These are phyloP conservation scores for Phytophthora litchii DNA, from an alignment of 352 stramenopile genomes.

Conservation along the genomic window DNA sequence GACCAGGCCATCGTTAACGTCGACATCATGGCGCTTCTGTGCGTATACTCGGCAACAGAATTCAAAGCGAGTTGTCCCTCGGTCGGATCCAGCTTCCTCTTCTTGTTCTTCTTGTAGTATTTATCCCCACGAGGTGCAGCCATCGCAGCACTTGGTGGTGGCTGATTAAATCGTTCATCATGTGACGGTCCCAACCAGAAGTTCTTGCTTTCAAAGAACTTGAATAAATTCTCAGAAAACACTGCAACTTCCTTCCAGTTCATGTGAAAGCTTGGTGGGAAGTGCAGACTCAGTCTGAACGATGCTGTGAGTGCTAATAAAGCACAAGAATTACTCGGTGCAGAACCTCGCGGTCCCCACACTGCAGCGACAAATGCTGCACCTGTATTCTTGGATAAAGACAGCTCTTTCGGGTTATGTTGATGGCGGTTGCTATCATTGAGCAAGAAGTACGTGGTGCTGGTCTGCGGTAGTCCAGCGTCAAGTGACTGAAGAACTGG, in stretches of 20 bases:
- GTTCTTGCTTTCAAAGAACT: constrained; percentile 56
- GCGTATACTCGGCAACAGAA: constrained; percentile 63
- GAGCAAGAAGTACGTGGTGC: constrained; percentile 66
- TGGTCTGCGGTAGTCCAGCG: constrained; percentile 33
- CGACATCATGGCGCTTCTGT: constrained; percentile 59
- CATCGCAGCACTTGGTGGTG: constrained; percentile 27
- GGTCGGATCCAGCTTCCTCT: constrained; percentile 20
- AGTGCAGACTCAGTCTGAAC: constrained; percentile 68
- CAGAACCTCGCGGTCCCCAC: constrained; percentile 78
- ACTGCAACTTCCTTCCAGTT: constrained; percentile 75
- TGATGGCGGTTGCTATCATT: constrained; percentile 72
- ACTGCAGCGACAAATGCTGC: constrained; percentile 59
- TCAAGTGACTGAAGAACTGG: constrained; percentile 49
- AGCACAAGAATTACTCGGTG: constrained; percentile 71
- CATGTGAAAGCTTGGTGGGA: constrained; percentile 81
- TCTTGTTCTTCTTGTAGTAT: constrained; percentile 26
- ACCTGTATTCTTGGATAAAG: constrained; percentile 77
- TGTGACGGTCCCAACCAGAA: constrained; percentile 38
- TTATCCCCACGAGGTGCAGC: constrained; percentile 28
- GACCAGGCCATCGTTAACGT: constrained; percentile 80
- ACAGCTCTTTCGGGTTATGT: constrained; percentile 85
- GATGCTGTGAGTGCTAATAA: constrained; percentile 66
- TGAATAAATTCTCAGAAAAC: constrained; percentile 72
- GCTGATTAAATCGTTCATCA: constrained; percentile 24
- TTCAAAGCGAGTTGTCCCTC: constrained; percentile 20